phyloP scores from a whole-genome alignment of 768 basidiomycete species.

The Suillus occidentalis region DNA sequence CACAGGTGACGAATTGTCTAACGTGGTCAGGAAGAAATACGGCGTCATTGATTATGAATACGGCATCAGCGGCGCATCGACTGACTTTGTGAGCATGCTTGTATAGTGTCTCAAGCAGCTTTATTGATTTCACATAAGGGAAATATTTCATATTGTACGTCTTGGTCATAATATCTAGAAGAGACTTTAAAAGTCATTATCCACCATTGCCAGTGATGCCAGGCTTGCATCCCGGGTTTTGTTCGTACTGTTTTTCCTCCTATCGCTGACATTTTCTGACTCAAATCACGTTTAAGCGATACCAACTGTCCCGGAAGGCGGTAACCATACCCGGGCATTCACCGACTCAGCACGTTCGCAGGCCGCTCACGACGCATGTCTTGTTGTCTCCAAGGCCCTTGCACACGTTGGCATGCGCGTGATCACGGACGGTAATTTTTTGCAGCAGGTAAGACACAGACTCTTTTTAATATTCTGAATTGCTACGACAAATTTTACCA shows the following conservation, averaged over 20 bases:
- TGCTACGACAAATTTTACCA: background rate
- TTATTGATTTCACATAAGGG: conserved; percentile 17
- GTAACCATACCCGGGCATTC: conserved; percentile 77
- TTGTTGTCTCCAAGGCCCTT: conserved; percentile 69
- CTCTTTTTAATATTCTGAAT: background rate
- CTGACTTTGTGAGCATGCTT: conserved; percentile 67
- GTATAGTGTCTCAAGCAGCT: background rate
- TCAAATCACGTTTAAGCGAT: conserved; percentile 51
- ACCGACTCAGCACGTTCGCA: conserved; percentile 58
- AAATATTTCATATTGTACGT: conserved; percentile 70
- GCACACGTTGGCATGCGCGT: conserved; percentile 70
- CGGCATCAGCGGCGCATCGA: conserved; percentile 72
- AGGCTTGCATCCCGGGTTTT: conserved; percentile 70
- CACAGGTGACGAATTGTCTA: conserved; percentile 64
- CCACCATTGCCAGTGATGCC: conserved; percentile 54
- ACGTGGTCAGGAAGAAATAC: conserved; percentile 58
- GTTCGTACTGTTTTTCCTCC: conserved; percentile 21
- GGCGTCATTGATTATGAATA: conserved; percentile 63
- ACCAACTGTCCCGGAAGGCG: conserved; percentile 67
- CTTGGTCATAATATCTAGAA: background rate
- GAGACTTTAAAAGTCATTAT: conserved; percentile 9
- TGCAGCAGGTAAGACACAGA: conserved; percentile 43
- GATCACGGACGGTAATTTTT: conserved; percentile 67
- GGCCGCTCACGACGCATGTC: conserved; percentile 62
- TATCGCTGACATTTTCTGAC: background rate